A percentile compares a stretch with the other conserved stretches of the same genome.
Conservation (phyloP, 371 early-diverging fungal species). For the Mortierella sp. region DNA sequence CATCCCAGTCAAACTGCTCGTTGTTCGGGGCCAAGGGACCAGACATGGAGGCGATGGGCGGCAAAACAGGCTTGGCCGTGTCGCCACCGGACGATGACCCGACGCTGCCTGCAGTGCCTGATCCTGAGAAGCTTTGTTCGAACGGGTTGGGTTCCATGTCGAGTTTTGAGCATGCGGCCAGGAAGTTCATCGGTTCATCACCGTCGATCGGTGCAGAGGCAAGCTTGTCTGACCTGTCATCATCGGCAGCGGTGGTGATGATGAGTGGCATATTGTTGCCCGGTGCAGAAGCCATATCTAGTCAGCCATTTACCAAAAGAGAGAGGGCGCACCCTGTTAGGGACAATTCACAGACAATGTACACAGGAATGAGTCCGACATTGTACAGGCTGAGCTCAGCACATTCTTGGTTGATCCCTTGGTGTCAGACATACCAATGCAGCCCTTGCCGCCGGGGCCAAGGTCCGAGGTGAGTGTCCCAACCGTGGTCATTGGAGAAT, state of each 20-base stretch:
- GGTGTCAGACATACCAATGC: too few species aligned
- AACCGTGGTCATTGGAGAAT: too few species aligned
- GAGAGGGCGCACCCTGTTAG: too few species aligned
- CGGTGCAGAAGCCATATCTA: constrained; percentile 29
- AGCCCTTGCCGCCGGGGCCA: too few species aligned
- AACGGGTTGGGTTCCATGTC: constrained; percentile 90
- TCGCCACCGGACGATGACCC: constrained; percentile 22
- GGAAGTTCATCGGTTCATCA: constrained; percentile 20
- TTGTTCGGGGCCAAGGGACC: constrained; percentile 54
- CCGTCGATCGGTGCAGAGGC: constrained; percentile 24
- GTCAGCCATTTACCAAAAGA: not conserved
- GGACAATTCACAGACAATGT: too few species aligned
- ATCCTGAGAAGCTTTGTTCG: constrained; percentile 79
- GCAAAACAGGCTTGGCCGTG: constrained; percentile 47
- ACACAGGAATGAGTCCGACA: too few species aligned
- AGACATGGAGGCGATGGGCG: constrained; percentile 51
- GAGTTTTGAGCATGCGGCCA: constrained; percentile 61
- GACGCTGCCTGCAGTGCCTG: constrained; percentile 24
- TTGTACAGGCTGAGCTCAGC: too few species aligned
- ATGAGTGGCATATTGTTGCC: constrained; percentile 40
- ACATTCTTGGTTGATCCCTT: too few species aligned
- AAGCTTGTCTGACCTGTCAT: constrained; percentile 26
- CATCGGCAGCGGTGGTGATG: constrained; percentile 29
- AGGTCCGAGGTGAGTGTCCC: too few species aligned
- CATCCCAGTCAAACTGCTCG: constrained; percentile 69